Base-by-base conservation (phyloP, 805 yeast genomes). In the Ogataea salicorniae region DNA sequence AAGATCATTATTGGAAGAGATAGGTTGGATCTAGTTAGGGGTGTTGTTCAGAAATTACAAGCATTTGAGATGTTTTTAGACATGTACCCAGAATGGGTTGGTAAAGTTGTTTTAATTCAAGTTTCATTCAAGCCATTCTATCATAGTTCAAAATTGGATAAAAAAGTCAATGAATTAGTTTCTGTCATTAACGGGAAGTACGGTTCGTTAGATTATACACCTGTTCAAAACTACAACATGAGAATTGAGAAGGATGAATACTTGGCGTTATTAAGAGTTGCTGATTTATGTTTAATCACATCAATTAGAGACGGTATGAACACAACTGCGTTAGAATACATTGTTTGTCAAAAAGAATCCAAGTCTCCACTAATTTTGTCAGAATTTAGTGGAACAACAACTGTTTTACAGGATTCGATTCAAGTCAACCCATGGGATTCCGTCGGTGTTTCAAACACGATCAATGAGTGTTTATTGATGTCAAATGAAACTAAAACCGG, bases 401-500 rank as follows among this genome's bases (percentile, higher is more conserved):
- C 86, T 2, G 84, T 84, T 2, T 65, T 86, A 46, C 75, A 73
- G 46, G 87, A 84, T 51, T 87, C 96, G 0, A 75, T 87, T 43
- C 79, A 85, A 53, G 94, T 94, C 34, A 94, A 94, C 58, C 99
- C 99, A 7, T 94, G 97, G 96, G 98, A 94, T 68, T 76, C 95
- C 0, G 92, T 88, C 23, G 96, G 96, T 2, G 92, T 92, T 35
- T 92, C 99, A 1, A 85, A 81, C 58, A 77, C 90, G 6, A 85
- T 95, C 47, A 74, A 90, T 62, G 80, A 79, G 43, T 77, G 90
- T 43, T 74, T 94, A 18, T 56, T 64, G 20, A 74, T 87, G 80
- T 58, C 80, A 1, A 64, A 65, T 3, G 75, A 69, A 8, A 72
- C 73, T 13, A 79, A 77, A 52, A 53, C 57, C 3, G 61, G 58